Percentiles rank a stretch among this genome's conserved stretches.
Conservation (phyloP, 441 rosid genomes). For the Pelargonium australe region DNA sequence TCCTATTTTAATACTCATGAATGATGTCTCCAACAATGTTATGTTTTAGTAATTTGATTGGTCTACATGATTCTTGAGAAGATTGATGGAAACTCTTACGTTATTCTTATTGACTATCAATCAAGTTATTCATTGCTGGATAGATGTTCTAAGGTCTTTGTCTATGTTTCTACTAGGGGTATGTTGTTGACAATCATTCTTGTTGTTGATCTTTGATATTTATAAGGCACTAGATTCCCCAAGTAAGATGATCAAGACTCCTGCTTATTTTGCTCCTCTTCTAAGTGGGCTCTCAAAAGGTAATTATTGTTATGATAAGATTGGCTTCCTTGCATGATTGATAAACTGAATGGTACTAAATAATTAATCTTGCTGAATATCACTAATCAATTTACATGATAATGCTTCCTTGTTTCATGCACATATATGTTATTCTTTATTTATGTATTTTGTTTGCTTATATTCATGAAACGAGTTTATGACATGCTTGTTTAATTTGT, state of each 20-base stretch:
- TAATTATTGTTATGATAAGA: constrained; percentile 20
- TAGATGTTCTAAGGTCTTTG: not conserved
- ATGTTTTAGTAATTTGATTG: no score
- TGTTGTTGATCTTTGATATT: constrained; percentile 19
- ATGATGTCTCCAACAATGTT: no score
- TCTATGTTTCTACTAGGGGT: no score
- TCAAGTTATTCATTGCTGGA: not conserved
- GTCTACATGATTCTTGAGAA: no score
- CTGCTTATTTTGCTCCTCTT: constrained; percentile 51
- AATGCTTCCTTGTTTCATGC: not conserved
- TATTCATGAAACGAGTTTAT: not conserved
- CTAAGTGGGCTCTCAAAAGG: constrained; percentile 72
- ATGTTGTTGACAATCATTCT: not conserved
- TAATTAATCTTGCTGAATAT: not conserved
- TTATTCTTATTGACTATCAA: not conserved
- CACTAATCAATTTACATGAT: not conserved
- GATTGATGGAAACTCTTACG: no score
- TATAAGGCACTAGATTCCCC: constrained; percentile 62
- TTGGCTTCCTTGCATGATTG: not conserved
- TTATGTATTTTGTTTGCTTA: not conserved
- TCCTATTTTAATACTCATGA: not conserved
- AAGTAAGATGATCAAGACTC: constrained; percentile 30
- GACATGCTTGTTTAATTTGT: not conserved
- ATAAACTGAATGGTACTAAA: constrained; percentile 7
- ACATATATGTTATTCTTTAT: not conserved